Percentiles rank a stretch among this genome's conserved stretches.
These are phyloP conservation scores for Arthrinium phaeospermum DNA, from an alignment of 2,329 filamentous ascomycete genomes.

Conservation along the genomic window DNA sequence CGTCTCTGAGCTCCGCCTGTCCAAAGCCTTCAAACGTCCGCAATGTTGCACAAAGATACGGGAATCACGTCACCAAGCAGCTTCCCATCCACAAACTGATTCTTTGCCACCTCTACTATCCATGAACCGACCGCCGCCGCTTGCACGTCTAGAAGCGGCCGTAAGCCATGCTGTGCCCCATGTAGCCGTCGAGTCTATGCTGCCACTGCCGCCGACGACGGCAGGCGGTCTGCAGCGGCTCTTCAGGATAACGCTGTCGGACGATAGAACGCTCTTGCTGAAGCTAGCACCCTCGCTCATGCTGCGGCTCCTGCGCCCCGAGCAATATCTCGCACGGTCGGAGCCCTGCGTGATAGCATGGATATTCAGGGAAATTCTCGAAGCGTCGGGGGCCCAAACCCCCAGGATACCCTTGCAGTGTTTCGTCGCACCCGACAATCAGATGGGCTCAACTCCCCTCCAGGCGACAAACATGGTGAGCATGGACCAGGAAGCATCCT, in stretches of 20 bases:
- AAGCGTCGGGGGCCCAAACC: neutral
- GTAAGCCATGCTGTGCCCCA: constrained; percentile 42
- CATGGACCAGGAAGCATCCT: neutral
- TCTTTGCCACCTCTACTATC: constrained; percentile 31
- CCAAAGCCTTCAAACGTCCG: constrained; percentile 34
- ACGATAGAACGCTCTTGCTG: constrained; percentile 48
- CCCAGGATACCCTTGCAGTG: neutral
- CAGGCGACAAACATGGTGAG: neutral
- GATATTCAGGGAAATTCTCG: constrained; percentile 40
- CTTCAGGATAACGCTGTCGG: constrained; percentile 50
- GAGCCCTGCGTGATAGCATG: constrained; percentile 54
- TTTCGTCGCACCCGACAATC: neutral
- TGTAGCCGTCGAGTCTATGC: constrained; percentile 40
- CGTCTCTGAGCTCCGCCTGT: constrained; percentile 29
- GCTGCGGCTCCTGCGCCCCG: constrained; percentile 52
- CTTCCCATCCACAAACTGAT: constrained; percentile 33
- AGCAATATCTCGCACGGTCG: constrained; percentile 49
- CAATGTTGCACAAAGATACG: constrained; percentile 38
- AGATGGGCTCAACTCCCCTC: neutral
- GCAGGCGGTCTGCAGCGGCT: constrained; percentile 44
- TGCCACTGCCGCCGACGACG: constrained; percentile 25
- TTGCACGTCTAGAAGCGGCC: constrained; percentile 42
- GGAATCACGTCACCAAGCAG: constrained; percentile 34
- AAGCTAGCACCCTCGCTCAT: constrained; percentile 49
- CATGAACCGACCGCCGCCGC: constrained; percentile 42